phyloP scores from a whole-genome alignment of 345 rosid genomes.

The Populus nigra region DNA sequence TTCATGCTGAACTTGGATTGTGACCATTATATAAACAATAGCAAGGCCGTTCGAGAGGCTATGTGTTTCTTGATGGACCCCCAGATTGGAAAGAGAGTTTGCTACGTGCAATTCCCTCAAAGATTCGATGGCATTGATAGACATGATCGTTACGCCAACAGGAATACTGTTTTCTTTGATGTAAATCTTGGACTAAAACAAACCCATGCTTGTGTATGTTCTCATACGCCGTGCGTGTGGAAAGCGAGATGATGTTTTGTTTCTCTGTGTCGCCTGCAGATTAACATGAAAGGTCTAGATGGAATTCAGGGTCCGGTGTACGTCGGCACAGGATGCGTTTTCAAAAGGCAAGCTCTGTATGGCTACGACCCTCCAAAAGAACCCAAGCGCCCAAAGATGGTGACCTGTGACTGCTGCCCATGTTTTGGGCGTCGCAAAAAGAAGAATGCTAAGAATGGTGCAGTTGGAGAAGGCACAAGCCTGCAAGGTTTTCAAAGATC shows the following conservation, averaged over 20 bases:
- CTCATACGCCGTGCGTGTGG: background rate
- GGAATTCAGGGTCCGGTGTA: conserved; percentile 37
- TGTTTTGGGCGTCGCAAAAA: conserved; percentile 85
- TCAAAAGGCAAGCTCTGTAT: conserved; percentile 30
- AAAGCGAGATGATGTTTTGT: conserved; percentile 1
- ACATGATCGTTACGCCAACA: conserved; percentile 36
- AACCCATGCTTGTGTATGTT: background rate
- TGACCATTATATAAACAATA: conserved; percentile 33
- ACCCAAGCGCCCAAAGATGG: conserved; percentile 86
- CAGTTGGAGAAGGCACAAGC: conserved; percentile 47
- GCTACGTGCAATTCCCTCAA: conserved; percentile 34
- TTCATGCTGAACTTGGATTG: conserved; percentile 39
- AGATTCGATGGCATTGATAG: conserved; percentile 36
- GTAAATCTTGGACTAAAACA: conserved; percentile 6
- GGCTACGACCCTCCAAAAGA: conserved; percentile 35
- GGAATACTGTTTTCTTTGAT: conserved; percentile 37
- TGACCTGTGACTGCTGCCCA: conserved; percentile 91
- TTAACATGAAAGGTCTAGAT: conserved; percentile 40
- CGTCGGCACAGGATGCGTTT: conserved; percentile 38
- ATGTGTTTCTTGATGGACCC: conserved; percentile 40
- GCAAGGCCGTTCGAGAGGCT: conserved; percentile 36
- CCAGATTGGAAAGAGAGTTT: conserved; percentile 31
- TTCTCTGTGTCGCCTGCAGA: conserved; percentile 19
- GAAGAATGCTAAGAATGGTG: conserved; percentile 47
- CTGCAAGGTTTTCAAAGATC: conserved; percentile 49